Evolutionary conservation across 2,329 filamentous ascomycete species (phyloP).

Genomic region (Diatrype stigma): DNA sequence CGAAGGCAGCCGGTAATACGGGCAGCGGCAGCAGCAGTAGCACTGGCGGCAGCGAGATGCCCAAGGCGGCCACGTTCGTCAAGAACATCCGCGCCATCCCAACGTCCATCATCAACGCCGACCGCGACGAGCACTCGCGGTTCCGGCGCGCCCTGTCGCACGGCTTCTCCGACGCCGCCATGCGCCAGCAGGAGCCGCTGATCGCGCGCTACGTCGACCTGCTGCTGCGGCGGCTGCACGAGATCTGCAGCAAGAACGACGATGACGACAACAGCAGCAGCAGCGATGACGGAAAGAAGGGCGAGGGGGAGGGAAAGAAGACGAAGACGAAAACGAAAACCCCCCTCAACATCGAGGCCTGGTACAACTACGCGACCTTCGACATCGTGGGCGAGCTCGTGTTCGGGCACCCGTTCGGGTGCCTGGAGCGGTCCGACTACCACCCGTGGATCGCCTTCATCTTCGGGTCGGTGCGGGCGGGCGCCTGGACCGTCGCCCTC

Average conservation of each 20-base stretch:
- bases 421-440: constrained; percentile 25
- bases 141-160: constrained; percentile 26
- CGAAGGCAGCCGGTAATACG: constrained; percentile 2
- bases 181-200: constrained; percentile 26
- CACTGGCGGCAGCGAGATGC: too few species aligned
- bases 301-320: not conserved
- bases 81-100: constrained; percentile 14
- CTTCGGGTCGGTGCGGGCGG: constrained; percentile 22
- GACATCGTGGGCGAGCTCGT: constrained; percentile 25
- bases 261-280: too few species aligned
- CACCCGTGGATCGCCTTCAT: constrained; percentile 30
- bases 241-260: constrained; percentile 7
- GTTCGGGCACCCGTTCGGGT: constrained; percentile 40
- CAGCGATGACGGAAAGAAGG: too few species aligned
- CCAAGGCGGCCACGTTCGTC: constrained; percentile 15
- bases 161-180: constrained; percentile 25
- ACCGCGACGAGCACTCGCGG: constrained; percentile 23
- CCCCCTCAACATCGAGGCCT: constrained; percentile 30
- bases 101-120: constrained; percentile 25
- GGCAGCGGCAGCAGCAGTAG: too few species aligned
- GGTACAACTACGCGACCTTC: constrained; percentile 33
- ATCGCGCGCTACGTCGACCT: constrained; percentile 37
- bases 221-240: constrained; percentile 33
- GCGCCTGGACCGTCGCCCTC: constrained; percentile 15
- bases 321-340: too few species aligned